These are phyloP conservation scores for Cenchrus purpureus DNA, from an alignment of 176 grass and related monocot species.

Conservation along the genomic window DNA sequence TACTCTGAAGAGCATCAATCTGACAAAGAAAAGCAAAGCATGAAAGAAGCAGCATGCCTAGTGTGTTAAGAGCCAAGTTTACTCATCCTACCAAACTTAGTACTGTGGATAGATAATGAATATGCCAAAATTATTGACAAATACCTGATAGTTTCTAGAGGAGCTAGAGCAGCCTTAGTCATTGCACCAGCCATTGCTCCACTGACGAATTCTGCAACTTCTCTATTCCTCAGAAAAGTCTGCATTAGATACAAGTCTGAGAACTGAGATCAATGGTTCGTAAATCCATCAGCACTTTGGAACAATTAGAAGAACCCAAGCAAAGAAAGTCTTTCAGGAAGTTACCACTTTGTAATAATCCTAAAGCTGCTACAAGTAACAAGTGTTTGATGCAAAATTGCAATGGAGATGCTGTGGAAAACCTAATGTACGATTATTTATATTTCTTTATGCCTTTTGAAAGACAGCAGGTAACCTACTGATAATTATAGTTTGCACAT, in stretches of 20 bases:
- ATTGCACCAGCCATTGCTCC: conserved; percentile 91
- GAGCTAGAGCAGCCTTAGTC: conserved; percentile 87
- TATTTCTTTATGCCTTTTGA: neutral
- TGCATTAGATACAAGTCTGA: conserved; percentile 30
- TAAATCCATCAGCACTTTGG: conserved; percentile 5
- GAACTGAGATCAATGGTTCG: conserved; percentile 8
- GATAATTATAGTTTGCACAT: neutral
- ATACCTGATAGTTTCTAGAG: conserved; percentile 86
- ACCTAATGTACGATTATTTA: neutral
- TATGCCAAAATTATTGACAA: neutral
- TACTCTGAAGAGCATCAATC: neutral
- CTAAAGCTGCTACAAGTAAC: neutral
- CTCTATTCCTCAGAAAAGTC: conserved; percentile 64
- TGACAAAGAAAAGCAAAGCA: conserved; percentile 1
- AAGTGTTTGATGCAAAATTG: neutral
- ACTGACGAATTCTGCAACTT: conserved; percentile 76
- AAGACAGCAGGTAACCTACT: neutral
- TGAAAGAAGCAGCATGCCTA: neutral
- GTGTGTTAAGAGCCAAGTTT: neutral
- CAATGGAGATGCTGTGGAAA: neutral
- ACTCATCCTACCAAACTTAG: neutral
- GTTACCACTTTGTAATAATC: neutral
- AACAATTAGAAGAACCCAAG: neutral
- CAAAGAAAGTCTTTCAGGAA: conserved; percentile 4
- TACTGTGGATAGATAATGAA: conserved; percentile 5